A percentile compares a stretch with the other conserved stretches of the same genome.
Evolutionary conservation across 306 rosid species (phyloP).

Genomic region (Trifolium subterraneum): DNA sequence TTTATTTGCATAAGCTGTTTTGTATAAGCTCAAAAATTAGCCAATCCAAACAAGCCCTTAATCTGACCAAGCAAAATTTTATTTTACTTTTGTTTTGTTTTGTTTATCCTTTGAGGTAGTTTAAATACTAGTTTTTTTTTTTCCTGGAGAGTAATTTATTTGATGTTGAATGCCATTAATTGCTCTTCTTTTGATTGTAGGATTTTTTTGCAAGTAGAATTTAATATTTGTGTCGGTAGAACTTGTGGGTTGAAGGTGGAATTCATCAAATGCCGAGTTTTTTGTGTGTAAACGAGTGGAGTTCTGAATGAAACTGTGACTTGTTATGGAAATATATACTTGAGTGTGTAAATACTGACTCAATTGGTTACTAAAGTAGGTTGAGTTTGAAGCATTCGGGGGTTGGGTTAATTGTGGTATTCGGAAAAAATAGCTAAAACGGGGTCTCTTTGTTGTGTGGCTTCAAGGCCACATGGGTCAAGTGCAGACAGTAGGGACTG

Average conservation of each 20-base stretch:
- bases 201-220: constrained; percentile 25
- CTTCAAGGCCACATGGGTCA: constrained; percentile 98
- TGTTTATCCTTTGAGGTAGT: too few species aligned
- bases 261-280: constrained; percentile 19
- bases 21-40: too few species aligned
- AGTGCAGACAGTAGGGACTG: constrained; percentile 87
- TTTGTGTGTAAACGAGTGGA: not conserved
- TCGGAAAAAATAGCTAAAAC: constrained; percentile 78
- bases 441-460: constrained; percentile 99
- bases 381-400: constrained; percentile 48
- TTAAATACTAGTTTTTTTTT: not conserved
- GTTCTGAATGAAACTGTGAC: constrained; percentile 14
- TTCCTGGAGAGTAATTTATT: not conserved
- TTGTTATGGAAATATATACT: constrained; percentile 10
- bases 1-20: too few species aligned
- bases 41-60: too few species aligned
- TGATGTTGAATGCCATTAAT: not conserved
- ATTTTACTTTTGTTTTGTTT: too few species aligned
- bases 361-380: constrained; percentile 38
- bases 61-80: too few species aligned
- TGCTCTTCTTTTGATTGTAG: constrained; percentile 26
- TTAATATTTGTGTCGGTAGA: constrained; percentile 21
- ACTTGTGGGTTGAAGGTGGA: constrained; percentile 20
- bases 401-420: constrained; percentile 42
- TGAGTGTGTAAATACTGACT: constrained; percentile 17